Conservation (phyloP, 306 rosid genomes). For the Vigna unguiculata region DNA sequence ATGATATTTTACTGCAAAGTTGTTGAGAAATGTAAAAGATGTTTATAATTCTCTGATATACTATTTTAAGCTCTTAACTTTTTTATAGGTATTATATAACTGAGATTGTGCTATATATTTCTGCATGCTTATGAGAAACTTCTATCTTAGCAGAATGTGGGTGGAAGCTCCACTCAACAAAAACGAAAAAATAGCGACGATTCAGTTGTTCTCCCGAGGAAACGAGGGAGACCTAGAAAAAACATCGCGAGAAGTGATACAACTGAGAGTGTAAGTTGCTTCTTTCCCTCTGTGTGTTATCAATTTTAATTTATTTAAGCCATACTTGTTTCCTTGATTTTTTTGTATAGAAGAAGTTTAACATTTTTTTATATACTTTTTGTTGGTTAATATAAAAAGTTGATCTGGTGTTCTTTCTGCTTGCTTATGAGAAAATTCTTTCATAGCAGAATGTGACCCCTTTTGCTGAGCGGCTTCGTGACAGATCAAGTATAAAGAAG, state of each 20-base stretch:
- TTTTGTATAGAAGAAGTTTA: not conserved
- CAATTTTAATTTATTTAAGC: not conserved
- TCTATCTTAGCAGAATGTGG: not conserved
- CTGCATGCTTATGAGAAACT: no score
- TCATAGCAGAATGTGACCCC: not conserved
- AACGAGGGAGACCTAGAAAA: not conserved
- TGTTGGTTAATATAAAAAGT: constrained; percentile 4
- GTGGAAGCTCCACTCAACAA: not conserved
- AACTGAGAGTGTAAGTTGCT: not conserved
- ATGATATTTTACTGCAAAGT: not conserved
- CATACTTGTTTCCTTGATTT: no score
- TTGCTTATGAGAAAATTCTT: not conserved
- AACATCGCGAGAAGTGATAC: not conserved
- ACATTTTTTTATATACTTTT: not conserved
- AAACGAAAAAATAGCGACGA: no score
- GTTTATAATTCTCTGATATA: no score
- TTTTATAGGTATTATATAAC: no score
- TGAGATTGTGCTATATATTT: no score
- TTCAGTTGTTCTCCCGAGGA: not conserved
- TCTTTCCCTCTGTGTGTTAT: not conserved
- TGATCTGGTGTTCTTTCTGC: constrained; percentile 26
- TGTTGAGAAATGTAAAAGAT: no score
- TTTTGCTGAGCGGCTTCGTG: not conserved
- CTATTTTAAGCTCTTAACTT: no score
- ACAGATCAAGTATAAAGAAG: not conserved